Evolutionary conservation across 2,329 filamentous ascomycete species (phyloP), one percentile per base, ranked within the genome.

Genomic region (Cladosporium sp.): DNA sequence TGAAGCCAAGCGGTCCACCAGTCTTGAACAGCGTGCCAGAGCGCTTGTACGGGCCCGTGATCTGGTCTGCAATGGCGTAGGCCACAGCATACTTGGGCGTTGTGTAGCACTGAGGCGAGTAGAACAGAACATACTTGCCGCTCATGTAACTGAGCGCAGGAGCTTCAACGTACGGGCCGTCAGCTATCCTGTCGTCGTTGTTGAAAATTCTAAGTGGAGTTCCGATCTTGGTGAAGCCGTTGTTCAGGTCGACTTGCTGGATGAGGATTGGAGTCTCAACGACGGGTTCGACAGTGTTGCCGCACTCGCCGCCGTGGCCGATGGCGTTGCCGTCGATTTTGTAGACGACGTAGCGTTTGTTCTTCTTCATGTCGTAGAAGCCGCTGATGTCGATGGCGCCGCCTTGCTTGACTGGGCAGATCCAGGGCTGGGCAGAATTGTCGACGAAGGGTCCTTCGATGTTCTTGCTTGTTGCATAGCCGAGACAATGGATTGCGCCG

Each of bases 131-230:
- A 52, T 75, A 76, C 46, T 69, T 73, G 29, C 72, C 72, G 7
- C 66, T 68, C 55, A 72, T 69, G 50, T 69, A 69, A 52, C 68
- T 69, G 29, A 76, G 66, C 10, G 67, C 55, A 0, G 74, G 76
- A 16, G 75, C 76, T 66, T 77, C 75, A 44, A 76, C 68, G n/a
- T 72, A 70, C 1, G 74, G 74, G 0, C 75, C 74, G 65, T 75
- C 74, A 31, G 60, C 62, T 23, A 21, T 0, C 40, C 10, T 12
- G 7, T 69, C 57, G 26, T 67, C 67, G 61, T 75, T 75, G 18
- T 67, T 69, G 26, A 77, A 67, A 18, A 76, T 67, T 23, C 70
- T 62, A 8, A 70, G 65, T 2, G 69, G 62, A 6, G 49, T 29
- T 23, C 73, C 73, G 37, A 72, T 67, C 52, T 65, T 67, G 26